phyloP scores from a whole-genome alignment of 1,284 basidiomycete species.

The Microstroma glucosiphilum region DNA sequence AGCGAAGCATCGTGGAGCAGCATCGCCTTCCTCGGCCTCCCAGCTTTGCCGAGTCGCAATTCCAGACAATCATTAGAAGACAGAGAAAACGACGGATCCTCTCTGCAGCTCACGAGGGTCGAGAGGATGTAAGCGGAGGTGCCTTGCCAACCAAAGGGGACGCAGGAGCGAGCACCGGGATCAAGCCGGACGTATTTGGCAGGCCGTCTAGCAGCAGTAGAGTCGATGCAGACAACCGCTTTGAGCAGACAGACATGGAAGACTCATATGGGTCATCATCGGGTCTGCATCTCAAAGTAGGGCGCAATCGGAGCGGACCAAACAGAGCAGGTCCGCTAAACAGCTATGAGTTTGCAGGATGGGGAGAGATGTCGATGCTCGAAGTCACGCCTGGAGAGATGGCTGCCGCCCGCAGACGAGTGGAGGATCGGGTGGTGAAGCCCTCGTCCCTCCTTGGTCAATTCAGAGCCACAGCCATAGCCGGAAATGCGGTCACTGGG shows the following conservation, averaged over 20 bases:
- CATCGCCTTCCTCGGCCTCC: conserved; percentile 18
- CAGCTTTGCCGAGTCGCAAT: conserved; percentile 33
- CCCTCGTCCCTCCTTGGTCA: conserved; percentile 21
- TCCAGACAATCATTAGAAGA: conserved; percentile 36
- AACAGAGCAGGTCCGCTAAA: conserved; percentile 23
- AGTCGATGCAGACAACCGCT: too few species aligned
- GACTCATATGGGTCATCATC: too few species aligned
- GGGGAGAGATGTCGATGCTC: conserved; percentile 36
- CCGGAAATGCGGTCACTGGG: conserved; percentile 38
- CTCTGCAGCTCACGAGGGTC: conserved; percentile 18
- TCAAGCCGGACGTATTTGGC: too few species aligned
- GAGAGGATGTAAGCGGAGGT: not conserved
- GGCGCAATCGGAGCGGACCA: conserved; percentile 17
- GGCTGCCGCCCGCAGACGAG: not conserved
- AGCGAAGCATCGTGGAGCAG: not conserved
- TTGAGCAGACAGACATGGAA: too few species aligned
- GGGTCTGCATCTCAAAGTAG: conserved; percentile 18
- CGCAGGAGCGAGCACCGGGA: too few species aligned
- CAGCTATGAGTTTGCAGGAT: conserved; percentile 36
- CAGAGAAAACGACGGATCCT: conserved; percentile 31
- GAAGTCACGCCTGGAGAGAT: conserved; percentile 16
- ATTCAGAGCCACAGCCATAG: conserved; percentile 30
- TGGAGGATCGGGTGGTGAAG: not conserved
- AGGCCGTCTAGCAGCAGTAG: too few species aligned
- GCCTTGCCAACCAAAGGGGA: too few species aligned